These are phyloP conservation scores for Seiridium unicorne DNA, from an alignment of 2,329 filamentous ascomycete species.

Conservation along the genomic window DNA sequence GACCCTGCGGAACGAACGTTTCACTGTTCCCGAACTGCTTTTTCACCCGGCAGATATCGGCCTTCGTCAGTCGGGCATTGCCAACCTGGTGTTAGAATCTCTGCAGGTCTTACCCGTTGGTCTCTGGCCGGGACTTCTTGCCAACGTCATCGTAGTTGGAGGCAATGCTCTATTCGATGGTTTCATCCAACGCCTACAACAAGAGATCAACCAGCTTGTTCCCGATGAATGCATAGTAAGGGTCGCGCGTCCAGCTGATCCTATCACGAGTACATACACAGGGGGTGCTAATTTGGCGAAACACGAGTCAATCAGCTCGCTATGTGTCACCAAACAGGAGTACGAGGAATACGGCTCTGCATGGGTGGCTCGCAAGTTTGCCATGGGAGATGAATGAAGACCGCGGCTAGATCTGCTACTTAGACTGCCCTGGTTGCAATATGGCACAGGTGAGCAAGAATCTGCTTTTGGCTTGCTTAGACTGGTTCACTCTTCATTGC, in stretches of 20 bases:
- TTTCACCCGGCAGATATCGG: slow-evolving; percentile 87
- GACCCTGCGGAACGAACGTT: slow-evolving; percentile 88
- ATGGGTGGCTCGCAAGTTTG: slow-evolving; percentile 75
- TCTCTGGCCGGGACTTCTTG: slow-evolving; percentile 77
- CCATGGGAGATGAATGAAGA: slow-evolving; percentile 24
- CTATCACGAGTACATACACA: slow-evolving; percentile 79
- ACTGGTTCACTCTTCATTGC: too few relatives aligned
- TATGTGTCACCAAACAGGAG: slow-evolving; percentile 81
- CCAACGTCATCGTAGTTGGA: slow-evolving; percentile 86
- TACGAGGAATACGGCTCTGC: slow-evolving; percentile 82
- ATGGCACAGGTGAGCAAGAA: too few relatives aligned
- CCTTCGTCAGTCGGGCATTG: slow-evolving; percentile 77
- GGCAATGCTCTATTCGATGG: slow-evolving; percentile 80
- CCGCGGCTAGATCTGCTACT: too few relatives aligned
- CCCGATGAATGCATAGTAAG: slow-evolving; percentile 77
- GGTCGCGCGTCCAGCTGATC: slow-evolving; percentile 67
- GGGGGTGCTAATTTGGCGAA: slow-evolving; percentile 78
- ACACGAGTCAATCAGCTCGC: slow-evolving; percentile 63
- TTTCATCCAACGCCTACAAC: slow-evolving; percentile 76
- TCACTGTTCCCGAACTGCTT: slow-evolving; percentile 83
- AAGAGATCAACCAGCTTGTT: slow-evolving; percentile 69
- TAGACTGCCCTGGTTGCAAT: too few relatives aligned
- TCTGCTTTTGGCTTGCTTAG: too few relatives aligned
- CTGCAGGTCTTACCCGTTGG: slow-evolving; percentile 74
- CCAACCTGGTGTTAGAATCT: slow-evolving; percentile 79